Evolutionary conservation across 768 basidiomycete genomes (phyloP), one percentile per base, ranked within the genome.

Genomic region (Rhodosporidiobolus odoratus): DNA sequence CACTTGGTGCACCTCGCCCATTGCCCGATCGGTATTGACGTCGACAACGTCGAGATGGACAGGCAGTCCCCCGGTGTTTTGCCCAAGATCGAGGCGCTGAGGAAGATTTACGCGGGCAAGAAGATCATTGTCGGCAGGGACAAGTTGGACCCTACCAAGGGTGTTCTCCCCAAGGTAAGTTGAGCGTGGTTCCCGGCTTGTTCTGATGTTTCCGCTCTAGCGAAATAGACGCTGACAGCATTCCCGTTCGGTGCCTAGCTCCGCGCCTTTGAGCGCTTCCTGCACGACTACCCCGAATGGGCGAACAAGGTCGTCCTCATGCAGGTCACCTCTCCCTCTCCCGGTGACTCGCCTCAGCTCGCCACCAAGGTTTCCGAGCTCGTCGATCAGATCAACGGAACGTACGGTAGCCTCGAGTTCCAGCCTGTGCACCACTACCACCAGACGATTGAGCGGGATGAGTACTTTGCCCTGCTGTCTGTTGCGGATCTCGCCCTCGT

Each of bases 361-460:
- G 95, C 97, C 81, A 84, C 92, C 30, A 88, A 92, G 82, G 87
- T 97, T 23, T 92, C 91, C 62, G 93, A 98, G 79, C 82, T 96
- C 32, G 94, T 97, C 53, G 88, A 92, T 30, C 89, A 91, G 75
- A 95, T 97, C 80, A 98, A 98, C 77, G 73, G 93, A 61, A 89
- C 92, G 77, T 97, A 91, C 77, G 96, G 95, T 32, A 88, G 88
- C 72, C 80, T 99, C 45, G 92, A 96, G 80, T 98, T 96, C 77
- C 90, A 92, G 76, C 95, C 95, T 27, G 91, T 98, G 41, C 95
- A 99, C 79, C 96, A 99, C 77, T 98, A 96, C 82, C 95, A 99
- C 81, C 95, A 99, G 81, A 88, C 91, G 1, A 86, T 99, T 76
- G 95, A 95, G 80, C 67, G 76, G 38, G 77, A 75, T 80, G 95